A percentile compares a stretch with the other conserved stretches of the same genome.
phyloP scores from a whole-genome alignment of 1,284 basidiomycete species.

The Wallemia ichthyophaga region DNA sequence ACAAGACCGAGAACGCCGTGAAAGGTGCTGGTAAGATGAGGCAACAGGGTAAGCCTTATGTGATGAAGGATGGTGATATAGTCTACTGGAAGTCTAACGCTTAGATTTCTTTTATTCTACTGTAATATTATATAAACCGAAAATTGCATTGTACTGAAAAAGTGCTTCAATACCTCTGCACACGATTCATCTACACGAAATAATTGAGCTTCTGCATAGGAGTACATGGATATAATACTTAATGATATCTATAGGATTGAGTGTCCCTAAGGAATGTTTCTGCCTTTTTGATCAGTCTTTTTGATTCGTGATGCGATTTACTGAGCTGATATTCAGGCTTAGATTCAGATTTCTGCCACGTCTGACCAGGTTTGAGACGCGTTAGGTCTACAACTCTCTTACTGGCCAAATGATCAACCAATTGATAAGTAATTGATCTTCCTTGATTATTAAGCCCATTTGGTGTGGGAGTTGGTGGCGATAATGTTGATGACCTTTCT shows the following conservation, averaged over 20 bases:
- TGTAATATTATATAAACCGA: not conserved
- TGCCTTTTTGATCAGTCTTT: not conserved
- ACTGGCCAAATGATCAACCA: constrained; percentile 39
- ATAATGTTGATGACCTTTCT: constrained; percentile 16
- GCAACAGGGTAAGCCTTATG: constrained; percentile 91
- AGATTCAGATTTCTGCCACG: not conserved
- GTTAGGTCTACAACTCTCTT: constrained; percentile 47
- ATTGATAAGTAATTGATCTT: constrained; percentile 19
- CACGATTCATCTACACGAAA: too few relatives aligned
- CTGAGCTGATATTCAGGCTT: not conserved
- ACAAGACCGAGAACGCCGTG: constrained; percentile 64
- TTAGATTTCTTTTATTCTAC: not conserved
- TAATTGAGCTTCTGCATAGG: too few relatives aligned
- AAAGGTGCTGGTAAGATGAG: constrained; percentile 85
- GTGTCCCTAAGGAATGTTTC: too few relatives aligned
- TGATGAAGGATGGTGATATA: constrained; percentile 21
- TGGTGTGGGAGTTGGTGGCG: constrained; percentile 39
- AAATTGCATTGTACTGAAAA: not conserved
- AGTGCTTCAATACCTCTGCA: too few relatives aligned
- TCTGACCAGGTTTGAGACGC: not conserved
- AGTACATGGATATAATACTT: too few relatives aligned
- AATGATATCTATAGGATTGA: too few relatives aligned
- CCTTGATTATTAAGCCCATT: constrained; percentile 47
- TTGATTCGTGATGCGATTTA: not conserved
- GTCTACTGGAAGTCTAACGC: constrained; percentile 15